phyloP scores from a whole-genome alignment of 768 basidiomycete species.

The Glaciozyma martinii region DNA sequence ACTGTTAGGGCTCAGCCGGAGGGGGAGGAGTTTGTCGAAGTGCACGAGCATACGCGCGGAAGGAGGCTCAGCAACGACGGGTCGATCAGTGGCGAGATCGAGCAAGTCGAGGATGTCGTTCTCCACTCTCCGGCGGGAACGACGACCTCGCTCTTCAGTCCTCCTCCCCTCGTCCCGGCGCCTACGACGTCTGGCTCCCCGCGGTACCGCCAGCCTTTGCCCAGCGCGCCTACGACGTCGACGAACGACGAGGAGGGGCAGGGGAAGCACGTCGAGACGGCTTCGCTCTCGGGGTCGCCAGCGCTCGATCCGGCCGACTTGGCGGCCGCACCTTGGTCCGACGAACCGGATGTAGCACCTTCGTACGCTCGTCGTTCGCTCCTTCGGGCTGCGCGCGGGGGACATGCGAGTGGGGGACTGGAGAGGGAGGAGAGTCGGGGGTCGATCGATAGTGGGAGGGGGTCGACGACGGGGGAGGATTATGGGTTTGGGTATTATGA shows the following conservation, averaged over 20 bases:
- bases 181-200: conserved; percentile 11
- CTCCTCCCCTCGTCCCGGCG: conserved; percentile 1
- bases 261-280: not conserved
- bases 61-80: not conserved
- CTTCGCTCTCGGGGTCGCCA: not conserved
- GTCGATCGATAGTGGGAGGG: too few species aligned
- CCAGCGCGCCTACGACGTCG: conserved; percentile 9
- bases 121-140: not conserved
- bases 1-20: conserved; percentile 5
- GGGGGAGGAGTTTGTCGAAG: not conserved
- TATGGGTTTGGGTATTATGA: conserved; percentile 12
- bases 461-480: not conserved
- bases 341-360: conserved; percentile 1
- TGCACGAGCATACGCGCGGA: not conserved
- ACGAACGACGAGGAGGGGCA: conserved; percentile 6
- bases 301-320: conserved; percentile 1
- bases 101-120: conserved; percentile 22
- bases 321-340: conserved; percentile 8
- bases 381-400: conserved; percentile 20
- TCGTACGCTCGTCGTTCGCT: conserved; percentile 23
- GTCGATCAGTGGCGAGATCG: not conserved
- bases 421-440: not conserved
- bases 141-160: not conserved
- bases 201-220: conserved; percentile 19
- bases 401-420: not conserved